Evolutionary conservation across 345 rosid species (phyloP).

Genomic region (Syzygium aromaticum): DNA sequence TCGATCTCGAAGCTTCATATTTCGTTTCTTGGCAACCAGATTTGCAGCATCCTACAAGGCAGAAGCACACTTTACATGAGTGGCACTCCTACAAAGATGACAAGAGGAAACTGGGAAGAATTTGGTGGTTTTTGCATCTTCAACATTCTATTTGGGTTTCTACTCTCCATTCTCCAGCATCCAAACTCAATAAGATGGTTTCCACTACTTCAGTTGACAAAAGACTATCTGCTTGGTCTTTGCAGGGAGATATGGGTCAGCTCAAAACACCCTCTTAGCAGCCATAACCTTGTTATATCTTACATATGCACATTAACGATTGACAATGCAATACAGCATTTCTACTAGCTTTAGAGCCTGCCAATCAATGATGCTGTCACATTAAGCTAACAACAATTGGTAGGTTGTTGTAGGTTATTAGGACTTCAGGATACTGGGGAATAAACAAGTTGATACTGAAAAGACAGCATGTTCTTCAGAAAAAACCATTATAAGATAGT

Average conservation of each 20-base stretch:
- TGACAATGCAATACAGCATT: background rate
- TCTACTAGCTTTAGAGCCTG: background rate
- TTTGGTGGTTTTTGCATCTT: background rate
- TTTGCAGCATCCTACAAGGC: slow-evolving; percentile 68
- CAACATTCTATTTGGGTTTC: background rate
- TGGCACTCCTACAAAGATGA: background rate
- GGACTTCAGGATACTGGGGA: background rate
- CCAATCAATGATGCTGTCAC: background rate
- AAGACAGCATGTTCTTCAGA: background rate
- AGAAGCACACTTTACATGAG: background rate
- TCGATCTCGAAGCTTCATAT: slow-evolving; percentile 66
- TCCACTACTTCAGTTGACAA: background rate
- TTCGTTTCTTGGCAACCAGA: slow-evolving; percentile 46
- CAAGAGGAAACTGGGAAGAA: background rate
- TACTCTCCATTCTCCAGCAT: background rate
- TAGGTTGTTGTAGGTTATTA: background rate
- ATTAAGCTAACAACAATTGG: background rate
- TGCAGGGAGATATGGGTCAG: background rate
- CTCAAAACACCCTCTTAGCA: background rate
- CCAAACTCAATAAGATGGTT: background rate
- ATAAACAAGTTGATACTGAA: background rate
- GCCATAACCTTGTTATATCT: background rate
- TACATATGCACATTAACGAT: background rate
- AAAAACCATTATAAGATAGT: background rate
- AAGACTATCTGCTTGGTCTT: background rate